A percentile compares a stretch with the other conserved stretches of the same genome.
Evolutionary conservation across 2,329 filamentous ascomycete genomes (phyloP).

Genomic region (Fusarium sp.): DNA sequence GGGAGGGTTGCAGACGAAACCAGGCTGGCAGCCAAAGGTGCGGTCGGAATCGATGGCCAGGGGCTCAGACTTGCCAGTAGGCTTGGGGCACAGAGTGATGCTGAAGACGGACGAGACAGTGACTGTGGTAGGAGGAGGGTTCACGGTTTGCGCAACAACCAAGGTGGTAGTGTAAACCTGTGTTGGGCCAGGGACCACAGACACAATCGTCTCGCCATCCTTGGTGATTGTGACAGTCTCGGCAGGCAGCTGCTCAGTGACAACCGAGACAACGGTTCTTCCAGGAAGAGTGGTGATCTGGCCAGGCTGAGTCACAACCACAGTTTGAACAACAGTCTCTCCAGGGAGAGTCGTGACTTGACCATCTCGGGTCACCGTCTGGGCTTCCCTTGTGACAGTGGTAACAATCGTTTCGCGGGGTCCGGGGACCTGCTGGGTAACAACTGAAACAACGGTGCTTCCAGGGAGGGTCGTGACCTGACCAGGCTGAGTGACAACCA

Average conservation of each 20-base stretch:
- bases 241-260: conserved; percentile 43
- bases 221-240: conserved; percentile 47
- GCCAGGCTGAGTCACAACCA: conserved; percentile 35
- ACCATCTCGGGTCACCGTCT: conserved; percentile 37
- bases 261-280: conserved; percentile 46
- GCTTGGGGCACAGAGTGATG: conserved; percentile 56
- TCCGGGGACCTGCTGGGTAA: not conserved
- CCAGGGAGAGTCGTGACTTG: conserved; percentile 38
- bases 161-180: conserved; percentile 46
- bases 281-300: conserved; percentile 38
- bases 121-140: conserved; percentile 42
- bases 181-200: conserved; percentile 41
- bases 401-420: not conserved
- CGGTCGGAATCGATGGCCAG: conserved; percentile 52
- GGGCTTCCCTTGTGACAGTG: not conserved
- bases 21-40: conserved; percentile 65
- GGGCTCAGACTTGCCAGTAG: conserved; percentile 50
- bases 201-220: conserved; percentile 44
- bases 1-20: conserved; percentile 62
- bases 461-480: conserved; percentile 24
- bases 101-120: conserved; percentile 42
- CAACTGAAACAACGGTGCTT: not conserved
- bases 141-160: conserved; percentile 43
- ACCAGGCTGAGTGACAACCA: conserved; percentile 41
- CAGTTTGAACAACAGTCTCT: conserved; percentile 36